A percentile compares a stretch with the other conserved stretches of the same genome.
phyloP scores from a whole-genome alignment of 495 filamentous ascomycete species.

The Aspergillus incahuasiensis region DNA sequence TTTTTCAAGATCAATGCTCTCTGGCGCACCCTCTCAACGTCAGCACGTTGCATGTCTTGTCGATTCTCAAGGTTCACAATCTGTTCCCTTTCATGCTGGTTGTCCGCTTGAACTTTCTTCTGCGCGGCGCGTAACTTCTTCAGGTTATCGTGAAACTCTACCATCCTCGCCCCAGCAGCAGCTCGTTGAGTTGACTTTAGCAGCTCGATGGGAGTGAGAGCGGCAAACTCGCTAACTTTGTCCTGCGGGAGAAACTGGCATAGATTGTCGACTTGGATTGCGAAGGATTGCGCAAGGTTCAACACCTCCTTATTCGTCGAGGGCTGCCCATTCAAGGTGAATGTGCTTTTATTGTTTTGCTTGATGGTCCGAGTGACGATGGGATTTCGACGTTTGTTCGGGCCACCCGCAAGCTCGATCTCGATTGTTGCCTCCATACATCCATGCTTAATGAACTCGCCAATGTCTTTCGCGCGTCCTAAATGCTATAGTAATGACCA shows the following conservation, averaged over 20 bases:
- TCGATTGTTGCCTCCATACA: slow-evolving; percentile 73
- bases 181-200: slow-evolving; percentile 81
- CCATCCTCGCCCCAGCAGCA: slow-evolving; percentile 74
- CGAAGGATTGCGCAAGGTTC: slow-evolving; percentile 59
- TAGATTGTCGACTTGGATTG: slow-evolving; percentile 94
- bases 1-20: slow-evolving; percentile 61
- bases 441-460: slow-evolving; percentile 93
- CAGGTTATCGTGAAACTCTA: slow-evolving; percentile 69
- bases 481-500: slow-evolving; percentile 52
- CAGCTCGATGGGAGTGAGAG: slow-evolving; percentile 76
- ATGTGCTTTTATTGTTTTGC: slow-evolving; percentile 70
- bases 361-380: slow-evolving; percentile 71
- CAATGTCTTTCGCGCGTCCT: slow-evolving; percentile 77
- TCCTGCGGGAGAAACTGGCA: slow-evolving; percentile 98
- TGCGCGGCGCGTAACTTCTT: slow-evolving; percentile 66
- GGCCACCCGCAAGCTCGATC: slow-evolving; percentile 70
- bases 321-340: slow-evolving; percentile 61
- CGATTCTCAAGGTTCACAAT: slow-evolving; percentile 63
- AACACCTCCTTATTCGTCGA: slow-evolving; percentile 55
- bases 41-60: slow-evolving; percentile 72
- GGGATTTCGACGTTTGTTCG: slow-evolving; percentile 53
- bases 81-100: slow-evolving; percentile 54
- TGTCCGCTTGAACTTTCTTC: slow-evolving; percentile 56
- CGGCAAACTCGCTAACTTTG: slow-evolving; percentile 90
- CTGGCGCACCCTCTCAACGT: slow-evolving; percentile 79